Base-by-base conservation (phyloP, 805 yeast genomes). In the Starmerella floris region DNA sequence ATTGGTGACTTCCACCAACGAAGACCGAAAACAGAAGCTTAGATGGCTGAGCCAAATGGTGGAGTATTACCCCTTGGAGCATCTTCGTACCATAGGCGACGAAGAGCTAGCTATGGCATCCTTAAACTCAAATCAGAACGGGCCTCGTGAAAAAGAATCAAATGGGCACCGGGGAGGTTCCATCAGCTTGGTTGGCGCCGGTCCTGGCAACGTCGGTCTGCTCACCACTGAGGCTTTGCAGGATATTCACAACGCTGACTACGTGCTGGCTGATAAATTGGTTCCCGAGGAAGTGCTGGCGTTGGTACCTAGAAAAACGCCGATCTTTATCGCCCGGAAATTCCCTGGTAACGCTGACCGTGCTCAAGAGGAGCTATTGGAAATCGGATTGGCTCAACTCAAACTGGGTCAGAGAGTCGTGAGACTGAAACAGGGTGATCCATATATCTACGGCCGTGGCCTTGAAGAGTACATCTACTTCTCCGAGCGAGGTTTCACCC, bases 281-380 rank as follows among this genome's bases (percentile, higher is more conserved):
- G 96, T 88, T 0, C 97, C 97, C 3, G 82, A 80, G 52, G 79
- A 78, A 52, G 93, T 88, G 1, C 64, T 88, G 28, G 83, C 79
- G 35, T 62, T 87, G 17, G 78, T 88, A n/a, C 96, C 96, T 0
- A 59, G 70, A 25, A 67, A 68, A 25, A 82, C 93, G 1, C 78
- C 77, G 35, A 66, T 79, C 3, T 84, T 81, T 57, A 85, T 88
- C 45, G 97, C 97, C 2, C 71, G 84, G 32, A 88, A 88, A 60
- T 88, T 85, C 63, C 97, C 97, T 2, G 97, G 97, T 1, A 88
- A 88, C 58, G 96, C 97, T 1, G 95, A 85, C 55, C 72, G 72
- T 37, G 97, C 97, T 0, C 97, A 88, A 61, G 72, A 80, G 46
- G 95, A 88, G 60, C 68, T 88, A 35, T 63, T 84, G 27, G 65